Percentiles rank a stretch among this genome's conserved stretches.
Conservation (phyloP, 2,329 filamentous ascomycete genomes). For the Tolypocladium cylindrosporum region DNA sequence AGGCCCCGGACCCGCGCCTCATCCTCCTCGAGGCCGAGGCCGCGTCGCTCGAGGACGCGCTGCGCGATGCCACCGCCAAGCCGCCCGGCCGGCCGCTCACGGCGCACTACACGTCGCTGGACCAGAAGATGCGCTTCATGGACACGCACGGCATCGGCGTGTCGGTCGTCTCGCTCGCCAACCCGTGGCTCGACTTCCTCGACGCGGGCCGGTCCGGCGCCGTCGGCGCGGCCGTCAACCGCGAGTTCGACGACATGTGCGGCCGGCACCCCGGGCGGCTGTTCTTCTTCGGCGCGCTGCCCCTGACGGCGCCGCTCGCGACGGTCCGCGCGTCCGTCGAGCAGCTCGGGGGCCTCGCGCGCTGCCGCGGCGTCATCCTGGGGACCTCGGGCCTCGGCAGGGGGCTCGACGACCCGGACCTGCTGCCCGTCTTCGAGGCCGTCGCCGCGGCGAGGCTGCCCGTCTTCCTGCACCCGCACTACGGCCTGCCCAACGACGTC, state of each 20-base stretch:
- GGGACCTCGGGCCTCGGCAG: conserved; percentile 73
- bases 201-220: conserved; percentile 46
- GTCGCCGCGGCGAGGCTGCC: conserved; percentile 55
- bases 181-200: conserved; percentile 90
- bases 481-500: conserved; percentile 71
- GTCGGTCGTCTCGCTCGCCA: conserved; percentile 81
- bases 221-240: conserved; percentile 61
- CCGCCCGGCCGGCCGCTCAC: conserved; percentile 75
- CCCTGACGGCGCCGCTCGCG: conserved; percentile 56
- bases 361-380: conserved; percentile 78
- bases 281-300: conserved; percentile 76
- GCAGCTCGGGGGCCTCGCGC: conserved; percentile 48
- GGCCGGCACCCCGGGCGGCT: conserved; percentile 53
- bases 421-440: conserved; percentile 64
- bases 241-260: conserved; percentile 68
- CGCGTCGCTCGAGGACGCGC: conserved; percentile 35
- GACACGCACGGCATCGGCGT: conserved; percentile 69
- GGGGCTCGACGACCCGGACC: conserved; percentile 66
- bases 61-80: conserved; percentile 42
- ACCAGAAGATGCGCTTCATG: conserved; percentile 81
- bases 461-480: conserved; percentile 86
- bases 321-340: conserved; percentile 56
- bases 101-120: conserved; percentile 70
- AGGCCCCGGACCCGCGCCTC: conserved; percentile 47
- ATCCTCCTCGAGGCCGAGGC: conserved; percentile 50